Conservation (phyloP, 2,329 filamentous ascomycete species). For the Cercospora sesami region DNA sequence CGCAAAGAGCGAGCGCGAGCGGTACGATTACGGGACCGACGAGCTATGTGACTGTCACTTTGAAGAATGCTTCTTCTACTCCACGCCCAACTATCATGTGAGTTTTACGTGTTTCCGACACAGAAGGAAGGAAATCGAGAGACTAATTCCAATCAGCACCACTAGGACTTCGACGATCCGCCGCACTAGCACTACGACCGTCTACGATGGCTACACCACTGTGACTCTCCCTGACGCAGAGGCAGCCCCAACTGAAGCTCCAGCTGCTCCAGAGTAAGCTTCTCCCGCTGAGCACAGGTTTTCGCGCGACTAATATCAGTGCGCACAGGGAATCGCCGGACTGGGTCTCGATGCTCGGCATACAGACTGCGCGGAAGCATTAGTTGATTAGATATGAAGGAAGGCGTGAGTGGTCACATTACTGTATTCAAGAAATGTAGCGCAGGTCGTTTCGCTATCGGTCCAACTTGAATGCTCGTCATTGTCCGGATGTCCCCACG, state of each 20-base stretch:
- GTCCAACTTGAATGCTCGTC: not conserved
- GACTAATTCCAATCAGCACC: constrained; percentile 6
- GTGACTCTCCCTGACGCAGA: constrained; percentile 20
- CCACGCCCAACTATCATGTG: constrained; percentile 23
- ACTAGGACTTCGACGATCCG: constrained; percentile 26
- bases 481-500: not conserved
- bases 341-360: constrained; percentile 18
- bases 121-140: not conserved
- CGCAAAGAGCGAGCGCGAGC: constrained; percentile 21
- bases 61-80: constrained; percentile 28
- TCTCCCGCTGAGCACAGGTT: not conserved
- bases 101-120: constrained; percentile 12
- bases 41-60: constrained; percentile 35
- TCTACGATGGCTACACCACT: constrained; percentile 28
- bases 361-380: constrained; percentile 14
- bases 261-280: not conserved
- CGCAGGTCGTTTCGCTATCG: not conserved
- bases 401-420: not conserved
- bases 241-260: constrained; percentile 5
- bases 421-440: not conserved
- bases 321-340: constrained; percentile 11
- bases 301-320: not conserved
- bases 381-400: not conserved
- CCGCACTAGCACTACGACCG: constrained; percentile 27
- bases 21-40: constrained; percentile 31